Evolutionary conservation across 148 eudicot genomes (phyloP), one percentile per base, ranked within the genome.

Genomic region (Nepenthes mirabilis): DNA sequence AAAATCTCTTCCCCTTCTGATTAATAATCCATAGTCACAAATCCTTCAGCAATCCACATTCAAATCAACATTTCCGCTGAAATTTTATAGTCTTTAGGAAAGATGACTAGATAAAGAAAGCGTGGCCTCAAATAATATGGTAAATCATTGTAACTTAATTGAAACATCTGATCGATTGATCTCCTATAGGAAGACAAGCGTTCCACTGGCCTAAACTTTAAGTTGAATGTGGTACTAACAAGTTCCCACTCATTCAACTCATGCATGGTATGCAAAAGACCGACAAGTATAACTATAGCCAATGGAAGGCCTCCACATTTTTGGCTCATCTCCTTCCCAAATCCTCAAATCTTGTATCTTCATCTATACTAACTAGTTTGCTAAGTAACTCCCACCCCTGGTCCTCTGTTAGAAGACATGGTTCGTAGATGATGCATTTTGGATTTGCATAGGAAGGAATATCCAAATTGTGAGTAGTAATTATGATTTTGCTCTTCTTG

Each of bases 41-140:
- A 57, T 11, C 79, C 74, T 52, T 70, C 68, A 8, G 74, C 79
- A 58, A 62, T 62, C 79, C 79, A 75, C 11, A 70, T 36, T 3
- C 56, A 71, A 61, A 40, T 11, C 33, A 70, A 36, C 36, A 66
- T 75, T 2, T 10, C 43, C 11, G 55, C 36, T 0, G 65, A 9
- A 55, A 76, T 68, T n/a, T 55, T 64, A 32, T 45, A 14, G 57
- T 72, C 70, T 8, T 70, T 60, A 0, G 66, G 76, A 47, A 76
- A 67, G 51, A 59, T 55, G 11, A 67, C 62, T 58, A 76, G 49
- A 53, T 65, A 68, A 2, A 71, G 64, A 52, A 76, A 68, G 37
- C 72, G 59, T 5, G 75, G 71, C 50, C 72, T 76, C 2, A 72
- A 62, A 54, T 71, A 64, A 47, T 57, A 69, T 34, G 74, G 70